Base-by-base conservation (phyloP, 2,329 filamentous ascomycete species). In the Arthroderma uncinatum region DNA sequence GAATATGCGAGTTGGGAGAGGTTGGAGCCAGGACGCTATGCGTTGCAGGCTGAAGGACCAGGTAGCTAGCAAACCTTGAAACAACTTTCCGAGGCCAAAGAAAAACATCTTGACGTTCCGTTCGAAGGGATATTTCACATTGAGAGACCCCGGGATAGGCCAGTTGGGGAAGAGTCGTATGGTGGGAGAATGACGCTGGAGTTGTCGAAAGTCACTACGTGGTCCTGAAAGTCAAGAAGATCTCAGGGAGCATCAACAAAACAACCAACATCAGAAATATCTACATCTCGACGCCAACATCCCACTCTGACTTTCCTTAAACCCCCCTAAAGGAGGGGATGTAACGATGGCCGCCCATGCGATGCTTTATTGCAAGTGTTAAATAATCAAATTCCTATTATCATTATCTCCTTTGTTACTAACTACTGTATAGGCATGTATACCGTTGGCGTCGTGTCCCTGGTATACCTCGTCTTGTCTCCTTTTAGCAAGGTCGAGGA, bases 401-500 rank as follows among this genome's bases (percentile, higher is more conserved):
- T 10, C 1, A 16, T 16, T 9, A 21, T 19, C 5, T 19, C 4
- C 6, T n/a, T 4, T 10, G 39, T 16, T 19, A 19, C 9, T 42
- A 19, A 42, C 34, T 42, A 12, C 3, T 42, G 5, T 42, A 3
- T 42, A 42, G 39, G 16, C 39, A 4, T 42, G 39, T 42, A 6
- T 42, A 42, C 9, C 2, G 4, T 42, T 10, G 39, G 47, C 23
- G 7, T 19, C 5, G 16, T 19, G 4, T 16, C 39, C 6, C 39
- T 42, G n/a, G 47, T 12, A 8, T 50, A 16, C 47, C 28, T 50
- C 8, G 16, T 12, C 25, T 69, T 83, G 23, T 83, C 91, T 9
- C 93, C 93, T 0, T 92, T 94, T 75, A 96, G 91, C 58, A 98
- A 98, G 72, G 93, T 98, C 59, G 93, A 98, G 71, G 93, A 98